These are phyloP conservation scores for Lolium rigidum DNA, from an alignment of 176 grass and related monocot species.

Conservation along the genomic window DNA sequence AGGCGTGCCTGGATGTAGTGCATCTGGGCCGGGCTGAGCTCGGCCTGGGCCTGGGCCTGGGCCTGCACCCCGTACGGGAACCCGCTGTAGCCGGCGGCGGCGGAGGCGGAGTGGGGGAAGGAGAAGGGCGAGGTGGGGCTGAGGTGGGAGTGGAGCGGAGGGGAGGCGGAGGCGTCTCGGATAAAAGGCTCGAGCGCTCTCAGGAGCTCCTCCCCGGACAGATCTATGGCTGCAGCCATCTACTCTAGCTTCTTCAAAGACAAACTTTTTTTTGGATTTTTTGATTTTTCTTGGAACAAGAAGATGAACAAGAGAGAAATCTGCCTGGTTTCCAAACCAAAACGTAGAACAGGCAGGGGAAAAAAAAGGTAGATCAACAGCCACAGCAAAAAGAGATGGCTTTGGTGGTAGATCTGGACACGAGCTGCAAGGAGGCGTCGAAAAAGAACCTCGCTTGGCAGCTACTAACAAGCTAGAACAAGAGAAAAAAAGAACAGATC, in stretches of 20 bases:
- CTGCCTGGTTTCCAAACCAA: slow-evolving; percentile 39
- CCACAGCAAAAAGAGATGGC: slow-evolving; percentile 55
- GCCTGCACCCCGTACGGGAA: slow-evolving; percentile 29
- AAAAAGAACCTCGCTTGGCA: slow-evolving; percentile 60
- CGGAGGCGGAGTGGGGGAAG: slow-evolving; percentile 22
- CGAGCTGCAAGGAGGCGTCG: slow-evolving; percentile 43
- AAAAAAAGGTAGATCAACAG: slow-evolving; percentile 32
- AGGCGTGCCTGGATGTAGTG: slow-evolving; percentile 60
- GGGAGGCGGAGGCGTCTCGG: slow-evolving; percentile 43
- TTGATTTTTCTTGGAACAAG: slow-evolving; percentile 14
- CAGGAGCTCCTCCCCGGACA: slow-evolving; percentile 64
- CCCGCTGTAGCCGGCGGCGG: slow-evolving; percentile 12
- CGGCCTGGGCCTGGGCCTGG: not conserved
- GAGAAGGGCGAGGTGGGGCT: slow-evolving; percentile 47
- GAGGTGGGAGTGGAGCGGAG: slow-evolving; percentile 19
- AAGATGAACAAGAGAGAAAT: slow-evolving; percentile 24
- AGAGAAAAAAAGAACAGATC: slow-evolving; percentile 28
- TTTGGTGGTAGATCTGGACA: slow-evolving; percentile 45
- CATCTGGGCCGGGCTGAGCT: slow-evolving; percentile 55
- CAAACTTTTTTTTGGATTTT: slow-evolving; percentile 14
- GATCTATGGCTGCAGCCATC: slow-evolving; percentile 58
- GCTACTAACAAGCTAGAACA: slow-evolving; percentile 1
- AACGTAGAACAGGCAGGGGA: slow-evolving; percentile 38
- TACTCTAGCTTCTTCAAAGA: slow-evolving; percentile 16
- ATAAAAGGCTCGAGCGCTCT: slow-evolving; percentile 69